Evolutionary conservation across 2,329 filamentous ascomycete species (phyloP), one percentile per base, ranked within the genome.

Genomic region (Diaporthe ampelina): DNA sequence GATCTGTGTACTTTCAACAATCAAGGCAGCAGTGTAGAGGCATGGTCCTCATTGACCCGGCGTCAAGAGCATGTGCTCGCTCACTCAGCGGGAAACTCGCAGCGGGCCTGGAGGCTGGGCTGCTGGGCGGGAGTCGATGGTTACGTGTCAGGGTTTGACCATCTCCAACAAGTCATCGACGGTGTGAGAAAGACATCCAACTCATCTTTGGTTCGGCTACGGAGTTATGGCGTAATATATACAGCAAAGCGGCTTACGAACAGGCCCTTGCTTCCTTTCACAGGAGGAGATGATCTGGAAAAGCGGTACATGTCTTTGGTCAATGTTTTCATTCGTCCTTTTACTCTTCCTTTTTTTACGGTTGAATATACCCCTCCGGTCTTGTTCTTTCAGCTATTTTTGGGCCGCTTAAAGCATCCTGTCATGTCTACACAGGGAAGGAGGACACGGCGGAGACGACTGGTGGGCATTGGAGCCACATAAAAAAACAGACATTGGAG

Each of bases 291-390:
- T 40, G 37, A 52, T 61, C 35, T 21, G 43, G 45, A 35, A 67
- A 32, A 61, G 69, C n/a, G 45, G 24, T 43, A 63, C 17, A 72
- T 21, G 3, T 54, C 21, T 59, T 61, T 17, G 24, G 56, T 40
- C 37, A 40, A 40, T 40, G 11, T 40, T 11, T 40, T 40, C 37
- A 40, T 40, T 40, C 13, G 2, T 40, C 11, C 3, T 40, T 13
- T 40, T 40, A 11, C 40, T 43, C 26, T 24, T 24, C 43, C 37
- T 40, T 6, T 45, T 45, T 29, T 43, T 4, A 26, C 15, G 48
- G 63, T 32, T 32, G 24, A 29, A 26, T 61, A 75, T 75, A 70
- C 52, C 70, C 61, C 50, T 70, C 73, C 68, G 70, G 48, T 73
- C 63, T 69, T 57, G 57, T 29, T 26, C 26, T 37, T 67, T 52